Percentiles rank a stretch among this genome's conserved stretches.
Conservation (phyloP, 2,329 filamentous ascomycete species). For the Verticillium longisporum region DNA sequence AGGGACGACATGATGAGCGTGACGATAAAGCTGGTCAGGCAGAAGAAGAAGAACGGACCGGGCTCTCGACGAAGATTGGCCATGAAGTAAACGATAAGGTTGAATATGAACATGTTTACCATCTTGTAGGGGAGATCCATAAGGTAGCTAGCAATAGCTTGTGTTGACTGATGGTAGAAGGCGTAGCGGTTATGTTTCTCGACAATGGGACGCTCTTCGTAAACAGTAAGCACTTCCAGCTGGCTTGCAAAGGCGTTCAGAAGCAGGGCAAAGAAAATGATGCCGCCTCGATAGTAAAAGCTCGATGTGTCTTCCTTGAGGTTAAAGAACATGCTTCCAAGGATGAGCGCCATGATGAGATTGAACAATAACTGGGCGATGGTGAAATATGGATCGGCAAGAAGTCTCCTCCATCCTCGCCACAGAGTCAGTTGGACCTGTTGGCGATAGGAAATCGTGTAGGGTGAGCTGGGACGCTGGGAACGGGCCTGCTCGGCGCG, state of each 20-base stretch:
- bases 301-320: conserved; percentile 40
- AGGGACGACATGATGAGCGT: conserved; percentile 19
- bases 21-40: conserved; percentile 28
- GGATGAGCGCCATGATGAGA: conserved; percentile 48
- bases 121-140: conserved; percentile 48
- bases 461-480: conserved; percentile 61
- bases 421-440: conserved; percentile 58
- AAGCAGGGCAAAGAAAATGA: conserved; percentile 22
- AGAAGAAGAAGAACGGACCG: conserved; percentile 55
- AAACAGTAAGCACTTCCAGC: conserved; percentile 14
- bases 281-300: conserved; percentile 37
- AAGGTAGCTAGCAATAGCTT: conserved; percentile 37
- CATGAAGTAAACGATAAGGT: conserved; percentile 55
- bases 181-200: conserved; percentile 19
- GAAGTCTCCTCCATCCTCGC: conserved; percentile 58
- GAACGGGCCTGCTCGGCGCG: conserved; percentile 50
- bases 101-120: conserved; percentile 41
- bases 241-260: conserved; percentile 20
- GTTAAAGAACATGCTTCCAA: conserved; percentile 61
- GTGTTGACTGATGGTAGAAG: conserved; percentile 24
- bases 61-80: conserved; percentile 51
- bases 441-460: conserved; percentile 68
- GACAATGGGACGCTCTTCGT: conserved; percentile 16
- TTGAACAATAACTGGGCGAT: conserved; percentile 13
- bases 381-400: conserved; percentile 52